Base-by-base conservation (phyloP, 768 basidiomycete species). In the Leccinum uliginosum region DNA sequence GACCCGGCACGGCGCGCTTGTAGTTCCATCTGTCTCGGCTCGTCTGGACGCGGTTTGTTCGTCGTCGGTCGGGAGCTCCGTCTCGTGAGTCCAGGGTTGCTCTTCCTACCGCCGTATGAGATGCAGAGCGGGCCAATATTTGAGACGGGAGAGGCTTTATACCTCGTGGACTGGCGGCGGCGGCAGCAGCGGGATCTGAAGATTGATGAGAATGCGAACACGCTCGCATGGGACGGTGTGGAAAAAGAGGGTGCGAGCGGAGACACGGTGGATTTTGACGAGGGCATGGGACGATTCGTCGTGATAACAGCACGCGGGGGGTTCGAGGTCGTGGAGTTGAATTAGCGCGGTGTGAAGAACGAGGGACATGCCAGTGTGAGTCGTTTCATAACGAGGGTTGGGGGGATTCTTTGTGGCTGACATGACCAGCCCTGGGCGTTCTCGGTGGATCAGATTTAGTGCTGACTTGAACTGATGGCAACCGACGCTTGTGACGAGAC, bases 211-310 rank as follows among this genome's bases (percentile, higher is more conserved):
- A 24, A 35, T 5, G 14, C 9, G 35, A 34, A 59, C 17, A 40
- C 7, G 26, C 4, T 24, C 9, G 49, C 35, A 32, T 23, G 53
- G 21, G 54, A 27, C 38, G 47, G 23, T 24, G 32, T 4, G 8
- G 43, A 44, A 10, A 27, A 51, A 54, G 48, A 26, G 26, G 12
- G 26, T 1, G 12, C 7, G 27, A 32, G 44, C 19, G 60, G 56
- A 10, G 66, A 70, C 51, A 61, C 47, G 49, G 62, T 72, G 46
- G 68, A 70, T 44, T 70, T 70, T 30, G 68, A 70, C 19, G 68
- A 70, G 51, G 66, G 68, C 3, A 70, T 68, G 60, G 70, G 70
- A 23, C 66, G 70, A 19, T 57, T 72, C 15, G 70, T 70, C 32
- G 66, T 70, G 48, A 64, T 64, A 12, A 68, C 50, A 17, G 62